Evolutionary conservation across 163 green algal species (phyloP).

Genomic region (Scenedesmus sp.): DNA sequence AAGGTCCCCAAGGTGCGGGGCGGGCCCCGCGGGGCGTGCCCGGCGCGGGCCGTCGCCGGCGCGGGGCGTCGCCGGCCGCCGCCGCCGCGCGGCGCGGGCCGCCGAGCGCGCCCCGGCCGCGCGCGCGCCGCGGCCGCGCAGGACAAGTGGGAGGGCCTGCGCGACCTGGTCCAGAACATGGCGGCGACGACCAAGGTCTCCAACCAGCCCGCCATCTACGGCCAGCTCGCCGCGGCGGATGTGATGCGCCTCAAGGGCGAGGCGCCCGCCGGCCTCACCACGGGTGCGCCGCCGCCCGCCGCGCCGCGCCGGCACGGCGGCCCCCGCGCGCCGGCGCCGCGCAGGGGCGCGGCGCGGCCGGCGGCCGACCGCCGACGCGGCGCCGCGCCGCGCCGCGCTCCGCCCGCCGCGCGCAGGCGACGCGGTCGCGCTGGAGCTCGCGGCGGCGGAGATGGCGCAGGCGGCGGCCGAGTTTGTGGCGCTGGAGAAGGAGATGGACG

Average conservation of each 20-base stretch:
- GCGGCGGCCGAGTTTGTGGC: constrained; percentile 79
- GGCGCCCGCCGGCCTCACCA: constrained; percentile 1
- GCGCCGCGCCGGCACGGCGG: not conserved
- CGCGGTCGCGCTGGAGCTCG: constrained; percentile 75
- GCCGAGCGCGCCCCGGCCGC: too few species aligned
- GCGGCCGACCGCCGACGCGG: too few species aligned
- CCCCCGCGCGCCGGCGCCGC: not conserved
- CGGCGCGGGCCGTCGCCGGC: too few species aligned
- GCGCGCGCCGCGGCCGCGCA: constrained; percentile 2
- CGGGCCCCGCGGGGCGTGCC: too few species aligned
- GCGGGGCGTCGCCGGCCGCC: too few species aligned
- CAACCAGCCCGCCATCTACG: constrained; percentile 86
- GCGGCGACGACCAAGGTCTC: constrained; percentile 56
- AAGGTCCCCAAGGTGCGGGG: constrained; percentile 59
- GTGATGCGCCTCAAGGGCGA: constrained; percentile 57
- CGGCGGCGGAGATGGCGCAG: constrained; percentile 84
- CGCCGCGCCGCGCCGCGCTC: too few species aligned
- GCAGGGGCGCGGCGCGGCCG: too few species aligned
- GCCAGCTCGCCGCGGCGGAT: constrained; percentile 70
- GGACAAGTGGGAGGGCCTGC: constrained; percentile 58
- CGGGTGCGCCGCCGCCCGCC: constrained; percentile 5
- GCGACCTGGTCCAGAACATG: constrained; percentile 55
- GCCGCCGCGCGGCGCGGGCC: too few species aligned
- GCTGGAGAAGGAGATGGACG: constrained; percentile 77
- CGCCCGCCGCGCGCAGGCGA: constrained; percentile 48